Conservation (phyloP, 345 rosid species). For the Camelina sativa region DNA sequence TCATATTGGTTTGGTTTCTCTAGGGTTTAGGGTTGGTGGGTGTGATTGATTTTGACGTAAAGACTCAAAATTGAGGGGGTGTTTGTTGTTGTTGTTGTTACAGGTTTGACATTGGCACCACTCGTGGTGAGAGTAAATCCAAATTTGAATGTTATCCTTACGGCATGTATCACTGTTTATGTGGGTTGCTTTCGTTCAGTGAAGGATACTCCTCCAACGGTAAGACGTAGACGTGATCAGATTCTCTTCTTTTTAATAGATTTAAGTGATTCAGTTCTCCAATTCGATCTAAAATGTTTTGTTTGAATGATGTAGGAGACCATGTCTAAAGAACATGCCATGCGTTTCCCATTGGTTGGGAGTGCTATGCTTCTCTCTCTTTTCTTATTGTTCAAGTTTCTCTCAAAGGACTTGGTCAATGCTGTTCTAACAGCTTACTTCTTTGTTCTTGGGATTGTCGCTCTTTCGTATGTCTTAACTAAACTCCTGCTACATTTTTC, state of each 20-base stretch:
- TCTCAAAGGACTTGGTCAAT: slow-evolving; percentile 94
- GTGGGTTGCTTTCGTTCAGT: slow-evolving; percentile 99
- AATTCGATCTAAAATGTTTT: slow-evolving; percentile 21
- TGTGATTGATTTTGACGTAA: slow-evolving; percentile 11
- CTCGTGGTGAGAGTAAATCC: slow-evolving; percentile 88
- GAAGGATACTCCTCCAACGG: slow-evolving; percentile 90
- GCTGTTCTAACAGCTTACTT: slow-evolving; percentile 94
- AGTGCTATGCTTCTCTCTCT: slow-evolving; percentile 96
- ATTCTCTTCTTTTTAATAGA: neutral
- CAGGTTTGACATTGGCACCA: slow-evolving; percentile 94
- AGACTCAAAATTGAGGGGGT: slow-evolving; percentile 11
- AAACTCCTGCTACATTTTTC: neutral
- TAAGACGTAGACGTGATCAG: slow-evolving; percentile 43
- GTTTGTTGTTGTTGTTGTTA: slow-evolving; percentile 23
- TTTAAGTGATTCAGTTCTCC: neutral
- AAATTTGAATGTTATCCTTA: slow-evolving; percentile 84
- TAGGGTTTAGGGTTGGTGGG: slow-evolving; percentile 36
- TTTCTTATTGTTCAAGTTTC: slow-evolving; percentile 94
- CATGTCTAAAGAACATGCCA: slow-evolving; percentile 97
- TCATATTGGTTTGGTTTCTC: slow-evolving; percentile 27
- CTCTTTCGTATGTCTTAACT: slow-evolving; percentile 82
- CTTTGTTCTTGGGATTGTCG: slow-evolving; percentile 88
- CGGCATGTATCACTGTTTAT: slow-evolving; percentile 89
- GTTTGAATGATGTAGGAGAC: slow-evolving; percentile 69
- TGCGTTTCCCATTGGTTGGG: slow-evolving; percentile 99